Base-by-base conservation (phyloP, 164 flowering plant genomes). In the Saururus chinensis region DNA sequence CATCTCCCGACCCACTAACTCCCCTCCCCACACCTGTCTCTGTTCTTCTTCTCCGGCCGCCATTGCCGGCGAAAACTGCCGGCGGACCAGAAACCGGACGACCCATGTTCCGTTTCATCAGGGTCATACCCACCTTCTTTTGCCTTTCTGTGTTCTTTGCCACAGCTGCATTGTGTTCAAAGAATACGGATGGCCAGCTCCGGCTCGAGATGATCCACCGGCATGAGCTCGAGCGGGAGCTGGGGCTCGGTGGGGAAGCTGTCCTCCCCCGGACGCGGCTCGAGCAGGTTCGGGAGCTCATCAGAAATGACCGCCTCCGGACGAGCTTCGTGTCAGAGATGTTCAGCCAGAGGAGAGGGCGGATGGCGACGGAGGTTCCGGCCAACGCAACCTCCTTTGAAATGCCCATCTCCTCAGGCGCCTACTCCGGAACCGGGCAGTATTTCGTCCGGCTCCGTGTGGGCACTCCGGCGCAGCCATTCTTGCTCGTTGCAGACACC, bases 381-480 rank as follows among this genome's bases (percentile, higher is more conserved):
- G 1, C 41, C 10, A 23, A 20, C 49, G 21, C 3, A 41, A 8
- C 64, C 57, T 37, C 58, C 51, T 56, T 61, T 14, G 35, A 20
- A 45, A 63, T 73, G 68, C 76, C 73, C 9, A 68, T 86, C 57
- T 59, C 59, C 14, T 75, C 92, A 0, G 92, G 81, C 0, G 74
- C 83, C 0, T 86, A 80, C 26, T 66, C 62, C 25, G 78, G 83
- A 1, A 45, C 51, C 0, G 89, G 81, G 7, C 72, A 80, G 71
- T 90, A 90, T 63, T 71, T 84, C 26, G 90, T 80, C 21, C 13
- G 62, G 4, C 56, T 89, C 21, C 69, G 71, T n/a, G 80, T 84
- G 0, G 97, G 97, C 9, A 81, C 81, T 0, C 90, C 97, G 8
- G 63, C 80, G 0, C 82, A 84, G 72, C 77, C 66, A 49, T 66